Base-by-base conservation (phyloP, 2,329 filamentous ascomycete species). In the Colletotrichum sp. region DNA sequence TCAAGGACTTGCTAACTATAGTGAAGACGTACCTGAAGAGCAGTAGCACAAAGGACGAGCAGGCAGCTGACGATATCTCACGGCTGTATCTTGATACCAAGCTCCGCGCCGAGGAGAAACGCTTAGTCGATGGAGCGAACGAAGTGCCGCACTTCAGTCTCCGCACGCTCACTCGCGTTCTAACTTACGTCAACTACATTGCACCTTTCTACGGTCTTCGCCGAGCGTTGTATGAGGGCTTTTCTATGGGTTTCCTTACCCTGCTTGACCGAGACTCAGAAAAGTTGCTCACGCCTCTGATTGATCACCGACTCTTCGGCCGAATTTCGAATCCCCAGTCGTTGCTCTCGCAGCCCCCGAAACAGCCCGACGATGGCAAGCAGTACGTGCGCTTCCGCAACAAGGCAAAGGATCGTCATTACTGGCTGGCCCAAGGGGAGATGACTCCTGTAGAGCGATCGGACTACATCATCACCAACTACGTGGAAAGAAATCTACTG, bases 111-210 rank as follows among this genome's bases (percentile, higher is more conserved):
- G 92, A 94, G 72, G 92, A 95, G 68, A 98, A 97, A 82, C 91
- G 92, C 74, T 87, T 99, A 16, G 97, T 98, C 0, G 97, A 99
- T 83, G 96, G 97, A 58, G 96, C 96, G 32, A 96, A 97, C 76
- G 96, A 99, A 82, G 95, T 97, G 64, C 96, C 97, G 13, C 97
- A 99, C 84, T 99, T 98, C 87, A 98, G 96, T 87, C 91, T 99
- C 73, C 92, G 97, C 82, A 99, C 97, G 0, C 86, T 99, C 62
- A 98, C 97, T 24, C 92, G 97, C 71, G 95, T 97, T 2, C 86
- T 99, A 68, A 94, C 93, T 48, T 99, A 98, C 82, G 96, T 96
- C 21, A 92, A 93, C 77, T 94, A 96, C 69, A 96, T 98, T 77
- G 91, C 95, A 0, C 92, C 95, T 0, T 90, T 94, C 5, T 98